phyloP scores from a whole-genome alignment of 352 stramenopile species.

The Phytophthora fragariae region DNA sequence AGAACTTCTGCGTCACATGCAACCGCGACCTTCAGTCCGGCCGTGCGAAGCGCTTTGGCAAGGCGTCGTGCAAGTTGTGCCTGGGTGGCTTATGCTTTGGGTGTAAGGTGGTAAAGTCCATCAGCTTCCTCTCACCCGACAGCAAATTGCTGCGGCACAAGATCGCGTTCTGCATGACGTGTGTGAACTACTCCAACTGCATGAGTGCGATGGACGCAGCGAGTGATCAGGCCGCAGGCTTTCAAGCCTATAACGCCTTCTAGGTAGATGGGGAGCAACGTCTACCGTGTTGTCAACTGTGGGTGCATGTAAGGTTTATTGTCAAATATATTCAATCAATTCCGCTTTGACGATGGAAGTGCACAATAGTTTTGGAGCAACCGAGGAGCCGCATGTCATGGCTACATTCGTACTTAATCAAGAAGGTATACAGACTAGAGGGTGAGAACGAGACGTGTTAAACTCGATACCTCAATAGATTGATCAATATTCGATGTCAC shows the following conservation, averaged over 20 bases:
- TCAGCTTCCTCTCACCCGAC: slow-evolving; percentile 43
- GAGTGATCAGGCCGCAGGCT: slow-evolving; percentile 40
- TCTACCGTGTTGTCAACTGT: neutral
- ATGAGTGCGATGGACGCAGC: slow-evolving; percentile 38
- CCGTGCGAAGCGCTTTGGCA: slow-evolving; percentile 3
- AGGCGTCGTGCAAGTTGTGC: slow-evolving; percentile 46
- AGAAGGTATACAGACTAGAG: no score
- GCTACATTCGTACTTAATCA: no score
- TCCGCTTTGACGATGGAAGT: neutral
- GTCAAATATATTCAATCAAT: slow-evolving; percentile 6
- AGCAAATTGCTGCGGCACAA: slow-evolving; percentile 40
- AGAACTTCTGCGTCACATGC: slow-evolving; percentile 39
- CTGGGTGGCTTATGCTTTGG: slow-evolving; percentile 35
- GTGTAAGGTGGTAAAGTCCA: slow-evolving; percentile 42
- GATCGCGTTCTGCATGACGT: slow-evolving; percentile 48
- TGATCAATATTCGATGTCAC: no score
- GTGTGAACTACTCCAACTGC: slow-evolving; percentile 45
- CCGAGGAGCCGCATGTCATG: no score
- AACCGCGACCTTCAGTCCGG: slow-evolving; percentile 11
- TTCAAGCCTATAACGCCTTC: slow-evolving; percentile 41
- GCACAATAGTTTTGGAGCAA: no score
- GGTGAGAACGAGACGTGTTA: no score
- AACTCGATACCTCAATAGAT: no score
- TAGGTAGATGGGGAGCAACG: slow-evolving; percentile 1
- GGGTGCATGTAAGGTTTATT: slow-evolving; percentile 1